Evolutionary conservation across 306 rosid genomes (phyloP), one percentile per base, ranked within the genome.

Genomic region (Rosa multiflora): DNA sequence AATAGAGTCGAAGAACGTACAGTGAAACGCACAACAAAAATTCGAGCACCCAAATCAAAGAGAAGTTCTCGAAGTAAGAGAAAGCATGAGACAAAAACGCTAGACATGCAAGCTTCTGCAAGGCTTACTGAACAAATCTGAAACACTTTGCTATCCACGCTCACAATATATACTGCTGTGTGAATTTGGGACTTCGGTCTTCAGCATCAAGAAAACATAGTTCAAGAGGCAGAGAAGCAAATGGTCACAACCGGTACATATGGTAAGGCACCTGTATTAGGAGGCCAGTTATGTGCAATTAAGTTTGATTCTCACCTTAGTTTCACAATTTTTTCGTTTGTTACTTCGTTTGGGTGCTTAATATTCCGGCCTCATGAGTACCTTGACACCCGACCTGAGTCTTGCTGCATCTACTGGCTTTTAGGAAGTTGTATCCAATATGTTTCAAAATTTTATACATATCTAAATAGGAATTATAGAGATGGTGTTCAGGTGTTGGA

Each of bases 41-140:
- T 89, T 2, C 89, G 88, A 74, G 75, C 92, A 6, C 80, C 98
- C 18, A 88, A 91, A 89, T 71, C 94, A 46, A 85, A 87, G 73
- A 91, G 88, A 82, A 87, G 85, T 43, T 48, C 86, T 68, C 90
- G 91, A 76, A 90, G 90, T 79, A 94, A 96, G 93, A 86, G 97
- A 86, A 96, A 86, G 89, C 97, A 82, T 6, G 97, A 96, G 82
- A 44, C 89, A 37, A 91, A 92, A 82, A 81, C 83, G 63, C 87
- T 82, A 3, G 91, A 91, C 59, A 59, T 76, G 51, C 98, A 90
- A 82, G 86, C 76, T 66, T 85, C 93, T 20, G 56, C 44, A 21
- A 90, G 91, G 78, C 87, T 83, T 64, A 79, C 90, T 35, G 94
- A 92, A 79, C 83, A 88, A 75, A 84, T 81, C 81, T 88, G 82